Conservation (phyloP, 805 yeast genomes). For the Saturnispora silvae region DNA sequence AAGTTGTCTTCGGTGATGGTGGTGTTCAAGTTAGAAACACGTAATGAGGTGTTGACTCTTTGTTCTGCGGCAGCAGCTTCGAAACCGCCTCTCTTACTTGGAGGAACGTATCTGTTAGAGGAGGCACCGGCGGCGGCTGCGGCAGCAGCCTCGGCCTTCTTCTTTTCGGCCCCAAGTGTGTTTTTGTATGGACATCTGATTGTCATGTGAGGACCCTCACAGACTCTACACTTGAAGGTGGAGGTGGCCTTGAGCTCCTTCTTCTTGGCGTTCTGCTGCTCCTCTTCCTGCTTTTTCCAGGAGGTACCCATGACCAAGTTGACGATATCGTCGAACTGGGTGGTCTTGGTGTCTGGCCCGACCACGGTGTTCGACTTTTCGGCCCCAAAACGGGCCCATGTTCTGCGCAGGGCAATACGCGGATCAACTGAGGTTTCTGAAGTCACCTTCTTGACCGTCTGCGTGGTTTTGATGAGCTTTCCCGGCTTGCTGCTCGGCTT, state of each 20-base stretch:
- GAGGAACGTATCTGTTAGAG: conserved; percentile 44
- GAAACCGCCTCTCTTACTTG: conserved; percentile 38
- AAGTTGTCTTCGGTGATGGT: conserved; percentile 74
- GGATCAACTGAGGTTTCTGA: conserved; percentile 78
- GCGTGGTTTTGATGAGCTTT: conserved; percentile 79
- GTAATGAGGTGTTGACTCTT: conserved; percentile 83
- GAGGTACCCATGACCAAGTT: conserved; percentile 62
- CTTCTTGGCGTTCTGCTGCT: conserved; percentile 46
- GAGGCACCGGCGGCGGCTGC: conserved; percentile 13
- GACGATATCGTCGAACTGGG: conserved; percentile 80
- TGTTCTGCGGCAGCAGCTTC: conserved; percentile 27
- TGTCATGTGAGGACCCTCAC: conserved; percentile 92
- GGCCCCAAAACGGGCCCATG: conserved; percentile 82
- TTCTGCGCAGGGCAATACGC: conserved; percentile 74
- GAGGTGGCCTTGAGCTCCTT: conserved; percentile 47
- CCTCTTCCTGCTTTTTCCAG: conserved; percentile 71
- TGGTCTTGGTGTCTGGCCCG: conserved; percentile 84
- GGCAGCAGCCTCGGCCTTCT: conserved; percentile 9
- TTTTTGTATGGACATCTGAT: conserved; percentile 93
- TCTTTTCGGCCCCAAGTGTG: conserved; percentile 45
- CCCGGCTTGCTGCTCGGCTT: conserved; percentile 62
- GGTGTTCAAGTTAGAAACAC: conserved; percentile 84
- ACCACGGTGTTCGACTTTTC: conserved; percentile 57
- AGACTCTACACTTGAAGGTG: conserved; percentile 64
- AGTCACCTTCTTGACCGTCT: conserved; percentile 65